Percentiles rank a stretch among this genome's conserved stretches.
Conservation (phyloP, 257 asterid species). For the Lithospermum erythrorhizon region DNA sequence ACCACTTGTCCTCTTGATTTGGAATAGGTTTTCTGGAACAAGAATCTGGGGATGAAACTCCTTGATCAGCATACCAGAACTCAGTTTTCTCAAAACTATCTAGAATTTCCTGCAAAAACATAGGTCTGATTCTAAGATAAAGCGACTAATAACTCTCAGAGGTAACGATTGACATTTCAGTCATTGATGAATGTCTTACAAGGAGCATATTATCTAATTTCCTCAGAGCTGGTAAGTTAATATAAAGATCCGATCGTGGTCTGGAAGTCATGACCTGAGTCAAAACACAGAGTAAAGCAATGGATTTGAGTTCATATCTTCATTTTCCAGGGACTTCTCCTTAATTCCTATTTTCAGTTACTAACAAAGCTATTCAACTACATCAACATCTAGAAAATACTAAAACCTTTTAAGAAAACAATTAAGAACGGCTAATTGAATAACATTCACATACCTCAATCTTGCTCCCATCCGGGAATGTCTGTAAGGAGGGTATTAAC, state of each 20-base stretch:
- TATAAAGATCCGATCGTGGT: conserved; percentile 59
- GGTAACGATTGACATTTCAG: neutral
- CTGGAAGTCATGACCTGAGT: conserved; percentile 69
- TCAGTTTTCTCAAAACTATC: conserved; percentile 48
- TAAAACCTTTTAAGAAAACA: neutral
- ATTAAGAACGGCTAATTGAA: neutral
- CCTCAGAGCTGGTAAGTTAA: conserved; percentile 77
- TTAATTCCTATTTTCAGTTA: neutral
- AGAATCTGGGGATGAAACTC: conserved; percentile 38
- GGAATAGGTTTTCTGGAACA: conserved; percentile 47
- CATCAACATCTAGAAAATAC: neutral
- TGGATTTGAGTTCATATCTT: neutral
- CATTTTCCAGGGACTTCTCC: neutral
- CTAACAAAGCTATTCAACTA: neutral
- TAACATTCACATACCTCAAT: conserved; percentile 42
- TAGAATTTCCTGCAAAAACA: conserved; percentile 46
- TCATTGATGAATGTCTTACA: conserved; percentile 31
- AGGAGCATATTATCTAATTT: conserved; percentile 78
- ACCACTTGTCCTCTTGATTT: conserved; percentile 75
- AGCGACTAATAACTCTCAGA: neutral
- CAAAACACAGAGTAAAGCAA: conserved; percentile 1
- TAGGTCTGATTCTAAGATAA: conserved; percentile 7
- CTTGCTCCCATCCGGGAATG: conserved; percentile 66
- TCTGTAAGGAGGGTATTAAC: conserved; percentile 63
- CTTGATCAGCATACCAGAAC: conserved; percentile 85